These are phyloP conservation scores for Climacium dendroides DNA, from an alignment of 225 moss, liverwort and hornwort species.

Conservation along the genomic window DNA sequence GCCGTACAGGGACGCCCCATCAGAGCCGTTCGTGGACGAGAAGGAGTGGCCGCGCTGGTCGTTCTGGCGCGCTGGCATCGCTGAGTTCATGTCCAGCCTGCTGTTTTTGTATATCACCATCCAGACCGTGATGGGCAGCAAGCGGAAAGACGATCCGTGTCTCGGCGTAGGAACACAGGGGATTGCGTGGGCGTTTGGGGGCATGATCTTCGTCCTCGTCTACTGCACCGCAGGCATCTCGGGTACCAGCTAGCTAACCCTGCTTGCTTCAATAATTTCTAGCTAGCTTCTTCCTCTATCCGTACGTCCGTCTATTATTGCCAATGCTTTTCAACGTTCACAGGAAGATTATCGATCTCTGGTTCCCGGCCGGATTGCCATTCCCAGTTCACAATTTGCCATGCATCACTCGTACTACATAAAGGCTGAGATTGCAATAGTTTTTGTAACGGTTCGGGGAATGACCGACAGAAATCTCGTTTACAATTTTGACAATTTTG, in stretches of 20 bases:
- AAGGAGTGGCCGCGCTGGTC: slow-evolving; percentile 15
- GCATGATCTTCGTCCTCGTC: slow-evolving; percentile 46
- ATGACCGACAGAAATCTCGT: neutral
- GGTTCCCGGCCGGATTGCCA: neutral
- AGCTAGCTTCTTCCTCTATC: neutral
- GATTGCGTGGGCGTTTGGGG: slow-evolving; percentile 40
- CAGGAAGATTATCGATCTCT: neutral
- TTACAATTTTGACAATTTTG: no score
- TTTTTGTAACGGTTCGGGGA: neutral
- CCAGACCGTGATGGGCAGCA: slow-evolving; percentile 25
- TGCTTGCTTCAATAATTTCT: neutral
- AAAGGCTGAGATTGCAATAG: neutral
- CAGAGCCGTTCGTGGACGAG: neutral
- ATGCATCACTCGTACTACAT: neutral
- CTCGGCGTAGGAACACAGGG: slow-evolving; percentile 21
- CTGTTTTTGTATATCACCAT: slow-evolving; percentile 21
- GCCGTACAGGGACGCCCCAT: slow-evolving; percentile 1
- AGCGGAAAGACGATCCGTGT: neutral
- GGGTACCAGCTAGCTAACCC: neutral
- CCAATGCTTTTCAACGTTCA: neutral
- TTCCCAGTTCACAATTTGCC: neutral
- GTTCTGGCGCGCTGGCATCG: slow-evolving; percentile 38
- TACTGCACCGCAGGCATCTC: slow-evolving; percentile 51
- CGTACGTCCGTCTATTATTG: neutral
- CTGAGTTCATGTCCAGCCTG: slow-evolving; percentile 29